phyloP scores from a whole-genome alignment of 306 rosid genomes.

The Quercus wislizeni region DNA sequence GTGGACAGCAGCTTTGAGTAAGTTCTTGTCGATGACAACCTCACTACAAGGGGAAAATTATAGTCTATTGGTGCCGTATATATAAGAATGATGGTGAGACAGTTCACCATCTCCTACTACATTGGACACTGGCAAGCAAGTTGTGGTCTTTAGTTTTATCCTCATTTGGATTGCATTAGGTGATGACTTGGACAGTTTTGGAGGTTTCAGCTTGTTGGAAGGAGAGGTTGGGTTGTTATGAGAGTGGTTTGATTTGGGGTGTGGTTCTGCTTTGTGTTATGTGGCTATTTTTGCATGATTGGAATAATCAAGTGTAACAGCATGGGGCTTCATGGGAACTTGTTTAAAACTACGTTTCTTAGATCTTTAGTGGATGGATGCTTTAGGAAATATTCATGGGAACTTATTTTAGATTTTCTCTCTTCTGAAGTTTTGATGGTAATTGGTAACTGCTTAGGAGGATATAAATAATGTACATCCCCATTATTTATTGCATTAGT shows the following conservation, averaged over 20 bases:
- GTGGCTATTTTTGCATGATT: too few species aligned
- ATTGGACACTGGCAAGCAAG: too few species aligned
- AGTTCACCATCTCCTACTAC: too few species aligned
- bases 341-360: neutral
- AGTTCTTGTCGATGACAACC: neutral
- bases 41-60: neutral
- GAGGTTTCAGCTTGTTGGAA: neutral
- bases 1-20: neutral
- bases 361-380: neutral
- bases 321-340: too few species aligned
- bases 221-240: neutral
- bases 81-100: too few species aligned
- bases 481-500: neutral
- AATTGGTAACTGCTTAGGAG: neutral
- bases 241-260: too few species aligned
- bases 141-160: too few species aligned
- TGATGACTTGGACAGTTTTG: neutral
- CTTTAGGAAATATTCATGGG: neutral
- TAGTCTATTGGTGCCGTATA: too few species aligned
- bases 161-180: too few species aligned
- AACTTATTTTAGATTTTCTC: neutral
- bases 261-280: too few species aligned
- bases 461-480: neutral
- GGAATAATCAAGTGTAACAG: too few species aligned
- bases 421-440: neutral